phyloP scores from a whole-genome alignment of 2,329 filamentous ascomycete genomes.

The Fusarium citri region DNA sequence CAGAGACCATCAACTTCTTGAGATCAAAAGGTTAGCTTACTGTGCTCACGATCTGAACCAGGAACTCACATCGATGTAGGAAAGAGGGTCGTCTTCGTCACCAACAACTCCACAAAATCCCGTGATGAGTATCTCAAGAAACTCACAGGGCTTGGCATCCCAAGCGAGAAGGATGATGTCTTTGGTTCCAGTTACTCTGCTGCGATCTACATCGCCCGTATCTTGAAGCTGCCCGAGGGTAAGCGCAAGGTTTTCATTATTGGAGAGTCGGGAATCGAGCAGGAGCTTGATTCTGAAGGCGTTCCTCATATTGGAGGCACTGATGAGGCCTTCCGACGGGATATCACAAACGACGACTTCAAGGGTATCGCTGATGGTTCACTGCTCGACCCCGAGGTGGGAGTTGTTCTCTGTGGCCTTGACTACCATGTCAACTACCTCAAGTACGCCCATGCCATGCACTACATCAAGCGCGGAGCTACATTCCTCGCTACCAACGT shows the following conservation, averaged over 20 bases:
- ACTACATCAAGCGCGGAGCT: slow-evolving; percentile 86
- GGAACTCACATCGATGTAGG: slow-evolving; percentile 61
- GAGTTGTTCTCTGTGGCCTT: slow-evolving; percentile 87
- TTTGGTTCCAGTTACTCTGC: slow-evolving; percentile 97
- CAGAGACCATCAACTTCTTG: slow-evolving; percentile 86
- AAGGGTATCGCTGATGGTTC: slow-evolving; percentile 79
- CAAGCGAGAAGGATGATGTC: slow-evolving; percentile 85
- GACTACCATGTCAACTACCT: slow-evolving; percentile 97
- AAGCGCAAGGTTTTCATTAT: slow-evolving; percentile 96
- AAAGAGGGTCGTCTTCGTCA: slow-evolving; percentile 95
- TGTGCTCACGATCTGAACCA: not conserved
- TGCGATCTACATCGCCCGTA: slow-evolving; percentile 94
- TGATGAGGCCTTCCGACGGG: slow-evolving; percentile 79
- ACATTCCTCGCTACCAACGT: slow-evolving; percentile 93
- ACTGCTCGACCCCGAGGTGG: slow-evolving; percentile 86
- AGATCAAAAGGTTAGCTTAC: slow-evolving; percentile 75
- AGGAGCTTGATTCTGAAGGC: slow-evolving; percentile 83
- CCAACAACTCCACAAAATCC: slow-evolving; percentile 98
- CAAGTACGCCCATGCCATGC: slow-evolving; percentile 85
- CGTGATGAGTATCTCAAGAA: slow-evolving; percentile 94
- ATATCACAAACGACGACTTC: slow-evolving; percentile 86
- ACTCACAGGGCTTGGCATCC: slow-evolving; percentile 83
- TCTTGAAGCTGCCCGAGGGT: slow-evolving; percentile 79
- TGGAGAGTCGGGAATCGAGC: slow-evolving; percentile 90
- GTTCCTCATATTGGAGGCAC: slow-evolving; percentile 88